phyloP scores from a whole-genome alignment of 768 basidiomycete genomes.

The Mycena epipterygia region DNA sequence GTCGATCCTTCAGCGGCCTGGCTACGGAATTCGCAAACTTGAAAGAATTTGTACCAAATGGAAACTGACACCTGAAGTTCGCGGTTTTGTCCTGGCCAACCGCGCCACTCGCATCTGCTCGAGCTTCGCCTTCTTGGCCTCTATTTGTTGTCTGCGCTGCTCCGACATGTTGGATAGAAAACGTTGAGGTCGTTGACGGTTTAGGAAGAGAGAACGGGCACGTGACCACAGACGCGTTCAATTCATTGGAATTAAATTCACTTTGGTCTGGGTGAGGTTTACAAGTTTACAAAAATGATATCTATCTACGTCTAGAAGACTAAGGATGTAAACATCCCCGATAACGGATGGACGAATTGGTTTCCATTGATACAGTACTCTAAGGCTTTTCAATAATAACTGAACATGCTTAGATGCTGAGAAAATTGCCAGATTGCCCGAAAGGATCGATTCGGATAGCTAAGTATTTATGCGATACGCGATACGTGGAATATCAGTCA shows the following conservation, averaged over 20 bases:
- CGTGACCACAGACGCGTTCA: background rate
- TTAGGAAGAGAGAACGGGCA: background rate
- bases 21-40: conserved; percentile 7
- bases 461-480: too few relatives aligned
- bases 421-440: too few relatives aligned
- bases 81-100: conserved; percentile 72
- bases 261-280: too few relatives aligned
- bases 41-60: conserved; percentile 10
- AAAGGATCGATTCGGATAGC: too few relatives aligned
- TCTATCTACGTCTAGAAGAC: too few relatives aligned
- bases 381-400: too few relatives aligned
- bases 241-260: background rate
- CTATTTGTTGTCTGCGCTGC: conserved; percentile 87
- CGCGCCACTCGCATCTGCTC: conserved; percentile 86
- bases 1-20: conserved; percentile 53
- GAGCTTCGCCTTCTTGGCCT: conserved; percentile 90
- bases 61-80: conserved; percentile 53
- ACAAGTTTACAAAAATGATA: too few relatives aligned
- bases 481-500: too few relatives aligned
- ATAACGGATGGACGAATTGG: too few relatives aligned
- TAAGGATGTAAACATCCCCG: too few relatives aligned
- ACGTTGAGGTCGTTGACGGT: background rate
- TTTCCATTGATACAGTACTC: too few relatives aligned
- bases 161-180: conserved; percentile 61
- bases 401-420: too few relatives aligned